These are phyloP conservation scores for Yamadazyma dendronema DNA, from an alignment of 1,139 yeast species.

Conservation along the genomic window DNA sequence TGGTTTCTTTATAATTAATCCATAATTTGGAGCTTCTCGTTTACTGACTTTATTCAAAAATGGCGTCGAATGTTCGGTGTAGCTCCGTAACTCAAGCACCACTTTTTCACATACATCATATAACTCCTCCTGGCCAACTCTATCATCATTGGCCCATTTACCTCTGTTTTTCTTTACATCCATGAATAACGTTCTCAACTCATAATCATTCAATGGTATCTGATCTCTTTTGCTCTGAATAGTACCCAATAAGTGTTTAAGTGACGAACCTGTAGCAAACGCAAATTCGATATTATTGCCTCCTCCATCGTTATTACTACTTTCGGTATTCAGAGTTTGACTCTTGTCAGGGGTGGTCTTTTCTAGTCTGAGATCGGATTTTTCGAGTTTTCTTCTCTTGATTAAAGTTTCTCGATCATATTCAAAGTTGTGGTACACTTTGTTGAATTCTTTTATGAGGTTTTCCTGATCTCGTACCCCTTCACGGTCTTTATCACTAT, in stretches of 20 bases:
- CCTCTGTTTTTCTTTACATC: constrained; percentile 95
- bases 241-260: constrained; percentile 74
- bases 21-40: constrained; percentile 96
- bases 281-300: constrained; percentile 43
- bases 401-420: constrained; percentile 75
- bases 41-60: constrained; percentile 92
- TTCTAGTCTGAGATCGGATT: constrained; percentile 73
- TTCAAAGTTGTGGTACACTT: constrained; percentile 81
- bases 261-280: constrained; percentile 61
- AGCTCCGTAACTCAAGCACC: constrained; percentile 81
- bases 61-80: constrained; percentile 96
- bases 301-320: constrained; percentile 20
- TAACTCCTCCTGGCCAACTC: constrained; percentile 94
- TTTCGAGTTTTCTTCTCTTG: constrained; percentile 75
- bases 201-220: constrained; percentile 76
- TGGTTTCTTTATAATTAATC: constrained; percentile 83
- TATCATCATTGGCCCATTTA: constrained; percentile 94
- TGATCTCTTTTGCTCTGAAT: constrained; percentile 79
- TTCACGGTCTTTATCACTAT: constrained; percentile 3
- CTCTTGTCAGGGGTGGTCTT: constrained; percentile 14
- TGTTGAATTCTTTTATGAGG: constrained; percentile 45
- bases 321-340: constrained; percentile 3
- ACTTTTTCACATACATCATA: constrained; percentile 98
- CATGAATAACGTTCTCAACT: constrained; percentile 77
- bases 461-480: constrained; percentile 36